phyloP scores from a whole-genome alignment of 768 basidiomycete species.

The Mycena pura region DNA sequence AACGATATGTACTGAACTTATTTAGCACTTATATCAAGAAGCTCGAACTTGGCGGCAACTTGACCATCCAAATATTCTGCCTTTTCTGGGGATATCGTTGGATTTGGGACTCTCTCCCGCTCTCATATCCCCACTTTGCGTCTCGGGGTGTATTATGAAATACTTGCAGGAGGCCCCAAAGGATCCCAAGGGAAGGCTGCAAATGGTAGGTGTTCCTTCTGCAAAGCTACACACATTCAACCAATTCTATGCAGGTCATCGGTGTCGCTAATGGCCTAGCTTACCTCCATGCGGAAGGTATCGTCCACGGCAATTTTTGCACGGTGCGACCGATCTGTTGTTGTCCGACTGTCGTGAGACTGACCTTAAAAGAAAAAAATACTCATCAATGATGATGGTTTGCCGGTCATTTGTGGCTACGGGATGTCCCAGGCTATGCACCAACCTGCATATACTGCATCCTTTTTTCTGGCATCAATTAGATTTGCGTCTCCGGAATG shows the following conservation, averaged over 20 bases:
- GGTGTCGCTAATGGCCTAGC: constrained; percentile 14
- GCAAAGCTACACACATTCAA: neutral
- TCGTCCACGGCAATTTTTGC: constrained; percentile 26
- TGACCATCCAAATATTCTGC: constrained; percentile 14
- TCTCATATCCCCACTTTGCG: constrained; percentile 21
- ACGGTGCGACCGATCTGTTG: constrained; percentile 9
- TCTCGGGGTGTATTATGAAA: constrained; percentile 15
- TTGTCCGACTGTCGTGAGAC: neutral
- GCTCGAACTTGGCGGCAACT: constrained; percentile 10
- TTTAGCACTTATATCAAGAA: neutral
- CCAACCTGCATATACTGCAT: constrained; percentile 1
- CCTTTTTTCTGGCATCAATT: constrained; percentile 3
- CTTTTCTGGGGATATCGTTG: constrained; percentile 17
- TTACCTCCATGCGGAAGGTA: constrained; percentile 22
- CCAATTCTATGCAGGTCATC: constrained; percentile 3
- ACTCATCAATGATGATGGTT: neutral
- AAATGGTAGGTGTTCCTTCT: neutral
- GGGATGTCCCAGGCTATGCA: constrained; percentile 1
- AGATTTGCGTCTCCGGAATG: constrained; percentile 21
- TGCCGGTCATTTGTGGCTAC: constrained; percentile 17
- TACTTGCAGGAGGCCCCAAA: constrained; percentile 3
- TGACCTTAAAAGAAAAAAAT: constrained; percentile 20
- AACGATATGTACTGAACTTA: neutral
- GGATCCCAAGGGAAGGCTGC: neutral
- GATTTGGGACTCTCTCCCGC: constrained; percentile 22